These are phyloP conservation scores for Spergularia azorica DNA, from an alignment of 179 eudicot genomes.

Conservation along the genomic window DNA sequence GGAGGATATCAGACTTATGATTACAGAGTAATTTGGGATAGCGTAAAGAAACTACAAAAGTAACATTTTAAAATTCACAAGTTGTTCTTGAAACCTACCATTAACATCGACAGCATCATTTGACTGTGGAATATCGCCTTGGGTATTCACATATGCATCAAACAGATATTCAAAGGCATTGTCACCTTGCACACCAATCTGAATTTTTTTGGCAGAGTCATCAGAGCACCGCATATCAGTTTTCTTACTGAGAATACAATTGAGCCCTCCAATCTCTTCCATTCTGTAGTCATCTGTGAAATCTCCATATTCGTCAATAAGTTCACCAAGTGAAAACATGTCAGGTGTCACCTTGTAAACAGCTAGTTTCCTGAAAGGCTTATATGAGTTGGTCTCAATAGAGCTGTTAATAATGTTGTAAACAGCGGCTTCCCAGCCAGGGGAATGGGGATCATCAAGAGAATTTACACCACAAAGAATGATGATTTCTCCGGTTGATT, in stretches of 20 bases:
- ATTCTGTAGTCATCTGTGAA: not conserved
- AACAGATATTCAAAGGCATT: not conserved
- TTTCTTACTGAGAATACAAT: not conserved
- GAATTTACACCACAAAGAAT: no score
- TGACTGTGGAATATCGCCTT: not conserved
- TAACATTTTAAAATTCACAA: not conserved
- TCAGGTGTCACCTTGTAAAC: not conserved
- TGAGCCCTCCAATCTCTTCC: conserved; percentile 1
- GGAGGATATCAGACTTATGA: no score
- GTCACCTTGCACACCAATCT: conserved; percentile 7
- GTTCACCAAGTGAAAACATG: not conserved
- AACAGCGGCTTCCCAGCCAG: not conserved
- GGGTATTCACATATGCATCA: not conserved
- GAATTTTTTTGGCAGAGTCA: not conserved
- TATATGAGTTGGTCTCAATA: not conserved
- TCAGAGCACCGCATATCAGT: not conserved
- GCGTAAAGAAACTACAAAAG: no score
- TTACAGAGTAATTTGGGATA: no score
- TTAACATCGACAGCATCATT: conserved; percentile 6
- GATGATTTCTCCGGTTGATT: no score
- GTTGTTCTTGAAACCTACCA: conserved; percentile 4
- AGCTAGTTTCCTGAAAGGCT: not conserved
- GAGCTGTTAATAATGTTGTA: not conserved
- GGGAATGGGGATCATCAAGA: no score
- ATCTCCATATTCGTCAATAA: conserved; percentile 3